phyloP scores from a whole-genome alignment of 2,329 filamentous ascomycete genomes.

The Calonectria pteridis region DNA sequence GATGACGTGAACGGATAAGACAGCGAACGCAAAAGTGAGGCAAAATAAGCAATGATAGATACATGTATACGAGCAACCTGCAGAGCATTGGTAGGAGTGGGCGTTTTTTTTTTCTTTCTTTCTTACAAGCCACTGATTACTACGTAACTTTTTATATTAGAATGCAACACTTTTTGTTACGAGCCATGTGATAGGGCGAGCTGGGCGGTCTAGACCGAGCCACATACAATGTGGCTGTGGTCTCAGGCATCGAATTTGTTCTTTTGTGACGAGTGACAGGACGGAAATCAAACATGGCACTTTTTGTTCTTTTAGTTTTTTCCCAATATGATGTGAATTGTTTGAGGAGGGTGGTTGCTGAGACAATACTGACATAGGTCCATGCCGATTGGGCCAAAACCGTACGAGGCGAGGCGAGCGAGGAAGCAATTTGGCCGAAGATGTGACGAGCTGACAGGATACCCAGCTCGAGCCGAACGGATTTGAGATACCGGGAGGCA shows the following conservation, averaged over 20 bases:
- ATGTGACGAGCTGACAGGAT: neutral
- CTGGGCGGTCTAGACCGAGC: neutral
- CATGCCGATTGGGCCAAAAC: neutral
- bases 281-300: neutral
- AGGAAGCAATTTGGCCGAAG: neutral
- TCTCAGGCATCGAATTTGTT: neutral
- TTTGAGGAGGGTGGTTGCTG: neutral
- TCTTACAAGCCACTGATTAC: neutral
- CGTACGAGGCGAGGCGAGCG: neutral
- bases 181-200: neutral
- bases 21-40: neutral
- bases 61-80: neutral
- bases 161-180: conserved; percentile 4
- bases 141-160: neutral
- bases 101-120: neutral
- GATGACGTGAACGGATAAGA: neutral
- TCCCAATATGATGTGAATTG: neutral
- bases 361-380: conserved; percentile 1
- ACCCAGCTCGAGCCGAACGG: neutral
- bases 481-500: too few relatives aligned
- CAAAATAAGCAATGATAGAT: neutral
- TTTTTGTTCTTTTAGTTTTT: neutral
- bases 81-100: neutral
- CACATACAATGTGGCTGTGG: neutral
- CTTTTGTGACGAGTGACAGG: neutral